These are phyloP conservation scores for Aristolochia fimbriata DNA, from an alignment of 164 flowering plant genomes.

Conservation along the genomic window DNA sequence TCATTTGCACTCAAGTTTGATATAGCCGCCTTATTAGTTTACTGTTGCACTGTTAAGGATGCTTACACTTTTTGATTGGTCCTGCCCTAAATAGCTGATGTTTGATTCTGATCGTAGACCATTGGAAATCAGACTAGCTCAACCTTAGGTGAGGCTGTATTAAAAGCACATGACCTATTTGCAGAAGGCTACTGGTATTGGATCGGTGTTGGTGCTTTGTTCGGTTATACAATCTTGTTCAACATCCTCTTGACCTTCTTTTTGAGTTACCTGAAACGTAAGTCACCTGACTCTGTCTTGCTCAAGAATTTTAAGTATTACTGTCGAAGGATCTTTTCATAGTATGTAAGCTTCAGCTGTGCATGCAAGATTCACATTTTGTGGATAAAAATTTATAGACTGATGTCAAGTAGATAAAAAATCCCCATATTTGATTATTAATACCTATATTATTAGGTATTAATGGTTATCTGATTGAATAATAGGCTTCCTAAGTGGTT, in stretches of 20 bases:
- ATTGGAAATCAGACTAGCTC: conserved; percentile 23
- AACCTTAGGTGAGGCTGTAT: conserved; percentile 50
- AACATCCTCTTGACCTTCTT: conserved; percentile 64
- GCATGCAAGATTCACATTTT: background rate
- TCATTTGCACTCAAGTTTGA: background rate
- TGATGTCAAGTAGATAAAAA: background rate
- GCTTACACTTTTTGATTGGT: background rate
- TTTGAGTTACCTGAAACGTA: conserved; percentile 78
- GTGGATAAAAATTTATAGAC: background rate
- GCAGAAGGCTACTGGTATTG: conserved; percentile 87
- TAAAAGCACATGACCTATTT: conserved; percentile 62
- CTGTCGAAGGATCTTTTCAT: background rate
- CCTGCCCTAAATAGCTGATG: background rate
- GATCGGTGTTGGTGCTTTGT: conserved; percentile 90
- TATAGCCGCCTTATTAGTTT: background rate
- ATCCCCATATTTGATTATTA: background rate
- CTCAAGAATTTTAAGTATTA: background rate
- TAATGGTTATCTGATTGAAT: background rate
- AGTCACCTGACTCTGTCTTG: conserved; percentile 21
- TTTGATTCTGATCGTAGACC: conserved; percentile 31
- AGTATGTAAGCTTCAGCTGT: background rate
- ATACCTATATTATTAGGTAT: background rate
- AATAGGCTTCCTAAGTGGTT: no score
- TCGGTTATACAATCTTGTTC: conserved; percentile 69
- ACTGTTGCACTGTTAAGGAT: background rate